Evolutionary conservation across 495 filamentous ascomycete genomes (phyloP).

Genomic region (Clohesyomyces aquaticus): DNA sequence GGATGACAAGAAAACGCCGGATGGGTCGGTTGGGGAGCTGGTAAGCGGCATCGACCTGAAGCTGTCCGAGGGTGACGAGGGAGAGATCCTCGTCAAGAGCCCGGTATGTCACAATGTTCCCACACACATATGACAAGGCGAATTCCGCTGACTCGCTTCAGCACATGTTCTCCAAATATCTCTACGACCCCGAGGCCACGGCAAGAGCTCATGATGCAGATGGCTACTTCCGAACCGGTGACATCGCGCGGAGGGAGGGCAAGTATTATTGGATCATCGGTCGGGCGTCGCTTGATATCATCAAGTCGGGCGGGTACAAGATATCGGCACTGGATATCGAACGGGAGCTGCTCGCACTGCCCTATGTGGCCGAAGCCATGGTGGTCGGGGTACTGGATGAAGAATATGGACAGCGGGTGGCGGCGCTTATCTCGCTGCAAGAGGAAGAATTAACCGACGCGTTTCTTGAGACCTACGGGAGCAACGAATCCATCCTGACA

Average conservation of each 20-base stretch:
- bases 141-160: constrained; percentile 1
- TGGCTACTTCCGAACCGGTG: constrained; percentile 56
- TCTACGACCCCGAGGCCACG: constrained; percentile 49
- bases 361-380: constrained; percentile 53
- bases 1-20: constrained; percentile 47
- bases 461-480: constrained; percentile 21
- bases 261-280: constrained; percentile 56
- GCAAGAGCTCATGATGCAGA: constrained; percentile 49
- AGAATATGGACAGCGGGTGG: constrained; percentile 57
- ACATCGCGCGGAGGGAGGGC: constrained; percentile 53
- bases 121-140: neutral
- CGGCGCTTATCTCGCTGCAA: constrained; percentile 51
- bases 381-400: constrained; percentile 53
- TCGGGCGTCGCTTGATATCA: constrained; percentile 53
- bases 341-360: constrained; percentile 48
- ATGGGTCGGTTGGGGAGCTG: constrained; percentile 51
- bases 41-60: constrained; percentile 46
- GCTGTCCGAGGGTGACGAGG: constrained; percentile 46
- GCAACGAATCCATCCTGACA: constrained; percentile 42
- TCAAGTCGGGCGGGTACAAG: constrained; percentile 55
- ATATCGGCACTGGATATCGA: constrained; percentile 55
- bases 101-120: no score
- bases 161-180: constrained; percentile 54
- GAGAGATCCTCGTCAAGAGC: constrained; percentile 52
- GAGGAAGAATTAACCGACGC: constrained; percentile 34